Conservation (phyloP, 2,329 filamentous ascomycete species). For the Beauveria sp. region DNA sequence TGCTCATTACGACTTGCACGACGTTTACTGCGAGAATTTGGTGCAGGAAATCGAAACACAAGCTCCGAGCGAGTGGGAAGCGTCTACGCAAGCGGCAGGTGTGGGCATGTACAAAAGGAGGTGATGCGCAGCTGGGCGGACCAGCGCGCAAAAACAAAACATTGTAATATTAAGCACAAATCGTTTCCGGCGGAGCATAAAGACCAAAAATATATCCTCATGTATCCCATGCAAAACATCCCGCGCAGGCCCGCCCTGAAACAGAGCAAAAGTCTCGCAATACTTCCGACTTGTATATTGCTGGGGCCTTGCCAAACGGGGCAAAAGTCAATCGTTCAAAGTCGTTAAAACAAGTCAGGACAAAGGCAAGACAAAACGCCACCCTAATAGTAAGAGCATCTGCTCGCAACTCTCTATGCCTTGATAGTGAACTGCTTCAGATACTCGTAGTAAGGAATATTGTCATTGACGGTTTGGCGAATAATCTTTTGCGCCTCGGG, state of each 20-base stretch:
- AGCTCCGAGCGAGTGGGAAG: background rate
- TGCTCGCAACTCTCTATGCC: background rate
- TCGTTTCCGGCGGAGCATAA: background rate
- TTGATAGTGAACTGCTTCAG: constrained; percentile 58
- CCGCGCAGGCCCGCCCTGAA: background rate
- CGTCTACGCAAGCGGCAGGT: background rate
- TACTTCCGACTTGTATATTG: background rate
- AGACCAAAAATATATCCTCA: background rate
- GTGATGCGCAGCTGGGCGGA: constrained; percentile 2
- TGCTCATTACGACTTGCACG: background rate
- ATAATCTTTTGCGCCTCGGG: constrained; percentile 64
- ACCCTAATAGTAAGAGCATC: background rate
- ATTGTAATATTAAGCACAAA: constrained; percentile 7
- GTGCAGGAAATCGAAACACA: background rate
- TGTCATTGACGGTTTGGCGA: constrained; percentile 61
- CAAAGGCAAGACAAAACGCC: background rate
- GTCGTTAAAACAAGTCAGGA: background rate
- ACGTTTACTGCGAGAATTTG: background rate
- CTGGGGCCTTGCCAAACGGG: background rate
- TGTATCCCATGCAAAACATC: background rate
- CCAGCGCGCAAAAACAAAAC: constrained; percentile 7
- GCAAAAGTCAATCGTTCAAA: background rate
- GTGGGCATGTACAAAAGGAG: constrained; percentile 2
- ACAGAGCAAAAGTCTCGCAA: background rate
- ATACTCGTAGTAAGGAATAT: constrained; percentile 71